These are phyloP conservation scores for Aspergillus oerlinghausenensis DNA, from an alignment of 2,329 filamentous ascomycete species.

Conservation along the genomic window DNA sequence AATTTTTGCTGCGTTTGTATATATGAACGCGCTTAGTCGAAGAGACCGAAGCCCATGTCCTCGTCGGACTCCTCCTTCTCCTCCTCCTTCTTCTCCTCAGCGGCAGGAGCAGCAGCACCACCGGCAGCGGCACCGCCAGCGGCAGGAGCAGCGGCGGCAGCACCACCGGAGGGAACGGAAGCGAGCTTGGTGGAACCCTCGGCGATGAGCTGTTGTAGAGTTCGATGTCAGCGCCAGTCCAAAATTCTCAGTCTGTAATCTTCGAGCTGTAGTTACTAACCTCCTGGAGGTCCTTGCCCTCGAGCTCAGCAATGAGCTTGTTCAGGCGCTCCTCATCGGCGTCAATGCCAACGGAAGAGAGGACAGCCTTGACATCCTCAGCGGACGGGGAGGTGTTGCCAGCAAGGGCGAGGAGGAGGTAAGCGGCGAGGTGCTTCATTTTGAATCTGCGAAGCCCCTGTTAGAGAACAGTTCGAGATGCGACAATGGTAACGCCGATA, in stretches of 20 bases:
- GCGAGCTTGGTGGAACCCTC: slow-evolving; percentile 91
- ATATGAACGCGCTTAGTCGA: slow-evolving; percentile 49
- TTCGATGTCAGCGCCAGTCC: slow-evolving; percentile 12
- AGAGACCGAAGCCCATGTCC: slow-evolving; percentile 71
- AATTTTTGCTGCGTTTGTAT: slow-evolving; percentile 26
- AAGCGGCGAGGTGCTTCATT: slow-evolving; percentile 99
- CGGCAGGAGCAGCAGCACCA: slow-evolving; percentile 62
- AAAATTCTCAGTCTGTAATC: not conserved
- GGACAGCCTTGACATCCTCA: slow-evolving; percentile 79
- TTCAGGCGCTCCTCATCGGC: slow-evolving; percentile 81
- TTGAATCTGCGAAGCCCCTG: slow-evolving; percentile 44
- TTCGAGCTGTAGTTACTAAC: slow-evolving; percentile 50
- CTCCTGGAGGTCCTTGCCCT: slow-evolving; percentile 72
- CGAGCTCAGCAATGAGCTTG: slow-evolving; percentile 75
- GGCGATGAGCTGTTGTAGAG: slow-evolving; percentile 68
- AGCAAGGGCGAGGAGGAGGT: slow-evolving; percentile 91
- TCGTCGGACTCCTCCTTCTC: slow-evolving; percentile 70
- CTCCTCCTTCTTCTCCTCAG: slow-evolving; percentile 69
- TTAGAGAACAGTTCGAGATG: slow-evolving; percentile 12
- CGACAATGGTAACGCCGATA: not conserved
- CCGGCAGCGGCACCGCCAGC: slow-evolving; percentile 59
- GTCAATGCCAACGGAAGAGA: slow-evolving; percentile 92
- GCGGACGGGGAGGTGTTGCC: slow-evolving; percentile 87
- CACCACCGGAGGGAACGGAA: slow-evolving; percentile 91
- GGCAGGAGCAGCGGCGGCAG: slow-evolving; percentile 41